phyloP scores from a whole-genome alignment of 108 stramenopile species.

The Nitzschia inconspicua region DNA sequence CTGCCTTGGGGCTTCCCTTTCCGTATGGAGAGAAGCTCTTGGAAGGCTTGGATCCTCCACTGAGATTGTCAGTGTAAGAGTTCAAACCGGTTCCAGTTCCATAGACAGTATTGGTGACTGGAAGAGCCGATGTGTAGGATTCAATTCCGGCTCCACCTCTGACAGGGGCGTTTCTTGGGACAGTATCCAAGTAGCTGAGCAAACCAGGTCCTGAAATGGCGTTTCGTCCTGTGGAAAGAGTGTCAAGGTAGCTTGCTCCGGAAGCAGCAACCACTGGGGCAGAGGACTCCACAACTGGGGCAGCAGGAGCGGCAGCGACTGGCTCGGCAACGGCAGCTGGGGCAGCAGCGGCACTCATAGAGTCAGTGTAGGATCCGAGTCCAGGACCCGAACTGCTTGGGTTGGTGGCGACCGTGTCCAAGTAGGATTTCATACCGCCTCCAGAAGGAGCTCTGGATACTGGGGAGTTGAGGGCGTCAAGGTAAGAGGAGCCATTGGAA shows the following conservation, averaged over 20 bases:
- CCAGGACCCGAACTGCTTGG: slow-evolving; percentile 15
- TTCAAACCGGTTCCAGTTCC: slow-evolving; percentile 13
- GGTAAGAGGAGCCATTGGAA: slow-evolving; percentile 18
- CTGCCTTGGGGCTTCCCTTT: not conserved
- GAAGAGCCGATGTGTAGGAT: not conserved
- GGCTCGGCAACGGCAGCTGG: not conserved
- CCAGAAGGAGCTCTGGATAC: slow-evolving; percentile 8
- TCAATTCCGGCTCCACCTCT: slow-evolving; percentile 1
- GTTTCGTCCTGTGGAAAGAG: not conserved
- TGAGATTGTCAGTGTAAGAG: slow-evolving; percentile 11
- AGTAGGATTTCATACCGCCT: slow-evolving; percentile 14
- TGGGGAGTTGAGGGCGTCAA: slow-evolving; percentile 20
- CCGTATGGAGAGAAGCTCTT: not conserved
- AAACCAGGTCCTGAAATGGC: slow-evolving; percentile 1
- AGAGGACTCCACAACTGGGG: too few relatives aligned
- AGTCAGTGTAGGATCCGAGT: not conserved
- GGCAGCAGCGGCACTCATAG: slow-evolving; percentile 2
- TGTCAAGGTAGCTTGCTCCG: slow-evolving; percentile 3
- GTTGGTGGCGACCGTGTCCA: not conserved
- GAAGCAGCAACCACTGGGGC: not conserved
- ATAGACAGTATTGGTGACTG: not conserved
- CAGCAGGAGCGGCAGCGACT: slow-evolving; percentile 5
- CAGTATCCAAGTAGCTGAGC: not conserved
- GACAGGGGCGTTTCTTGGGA: slow-evolving; percentile 2
- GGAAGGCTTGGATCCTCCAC: not conserved